Base-by-base conservation (phyloP, 2,329 filamentous ascomycete species). In the Xylaria multiplex region DNA sequence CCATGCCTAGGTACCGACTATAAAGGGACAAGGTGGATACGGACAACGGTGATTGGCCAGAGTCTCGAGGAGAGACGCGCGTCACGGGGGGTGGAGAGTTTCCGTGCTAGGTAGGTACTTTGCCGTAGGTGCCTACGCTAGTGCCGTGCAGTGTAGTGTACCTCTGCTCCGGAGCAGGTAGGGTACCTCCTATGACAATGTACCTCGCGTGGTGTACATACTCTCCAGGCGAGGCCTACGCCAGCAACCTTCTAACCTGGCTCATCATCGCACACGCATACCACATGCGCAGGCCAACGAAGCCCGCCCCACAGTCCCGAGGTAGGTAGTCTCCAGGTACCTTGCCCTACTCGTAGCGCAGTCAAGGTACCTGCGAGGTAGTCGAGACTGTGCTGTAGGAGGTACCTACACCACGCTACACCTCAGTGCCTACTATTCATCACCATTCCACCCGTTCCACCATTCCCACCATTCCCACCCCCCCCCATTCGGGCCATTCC, bases 61-160 rank as follows among this genome's bases (percentile, higher is more conserved):
- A 52, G 14, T 14, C 46, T 40, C 40, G 16, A 55, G 54, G 66
- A 62, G 63, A 75, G 73, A 75, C 73, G 73, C 73, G 73, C 73
- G 73, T 75, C 73, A 70, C 71, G 32, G 46, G 56, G 56, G 27
- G 60, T 64, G 53, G 49, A 66, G 59, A 48, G 56, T 50, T 64
- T 65, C 58, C 49, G 48, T 48, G 42, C 45, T 22, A n/a, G 30
- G 16, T 37, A 40, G 32, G 49, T 54, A 27, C 22, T 6, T 7
- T 14, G 22, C 5, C 8, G 37, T 59, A 59, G 46, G 42, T 45
- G 46, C 40, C 14, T 37, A 37, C 8, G 2, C 8, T 37, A 37
- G 35, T 5, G 27, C 5, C 2, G 27, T 27, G 27, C 27, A 27
- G 2, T 27, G 27, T 27, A 27, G 27, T 27, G 27, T 27, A 27